Evolutionary conservation across 306 rosid genomes (phyloP).

Genomic region (Sechiopsis laciniata): DNA sequence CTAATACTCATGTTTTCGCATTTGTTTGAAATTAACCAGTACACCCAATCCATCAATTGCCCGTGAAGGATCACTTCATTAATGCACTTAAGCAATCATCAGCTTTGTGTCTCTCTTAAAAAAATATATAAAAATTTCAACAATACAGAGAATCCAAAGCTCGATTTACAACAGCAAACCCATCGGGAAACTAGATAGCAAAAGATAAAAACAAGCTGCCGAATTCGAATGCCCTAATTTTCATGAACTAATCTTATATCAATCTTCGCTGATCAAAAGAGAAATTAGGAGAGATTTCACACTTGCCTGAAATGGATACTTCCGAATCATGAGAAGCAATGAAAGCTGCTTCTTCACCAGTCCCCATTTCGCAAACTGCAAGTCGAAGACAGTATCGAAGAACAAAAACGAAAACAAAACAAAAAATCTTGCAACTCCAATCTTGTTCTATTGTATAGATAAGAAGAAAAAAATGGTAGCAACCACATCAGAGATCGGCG

Average conservation of each 20-base stretch:
- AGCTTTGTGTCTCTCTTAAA: too few relatives aligned
- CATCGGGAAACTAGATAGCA: neutral
- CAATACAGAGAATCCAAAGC: neutral
- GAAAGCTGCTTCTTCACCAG: constrained; percentile 20
- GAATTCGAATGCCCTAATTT: neutral
- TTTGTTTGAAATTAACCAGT: too few relatives aligned
- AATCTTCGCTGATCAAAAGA: neutral
- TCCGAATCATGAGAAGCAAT: constrained; percentile 22
- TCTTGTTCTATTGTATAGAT: neutral
- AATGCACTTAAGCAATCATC: too few relatives aligned
- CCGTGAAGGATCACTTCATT: too few relatives aligned
- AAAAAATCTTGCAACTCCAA: neutral
- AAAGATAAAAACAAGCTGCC: neutral
- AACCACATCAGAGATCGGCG: constrained; percentile 3
- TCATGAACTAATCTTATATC: too few relatives aligned
- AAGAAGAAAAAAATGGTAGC: neutral
- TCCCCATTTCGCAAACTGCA: constrained; percentile 9
- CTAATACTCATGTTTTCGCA: too few relatives aligned
- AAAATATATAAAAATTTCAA: neutral
- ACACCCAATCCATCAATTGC: too few relatives aligned
- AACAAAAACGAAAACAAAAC: neutral
- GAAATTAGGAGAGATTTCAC: neutral
- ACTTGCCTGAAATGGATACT: constrained; percentile 37
- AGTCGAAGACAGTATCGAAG: neutral
- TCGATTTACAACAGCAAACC: neutral